These are phyloP conservation scores for Perkinsus chesapeaki DNA, from an alignment of 169 alveolate species.

Conservation along the genomic window DNA sequence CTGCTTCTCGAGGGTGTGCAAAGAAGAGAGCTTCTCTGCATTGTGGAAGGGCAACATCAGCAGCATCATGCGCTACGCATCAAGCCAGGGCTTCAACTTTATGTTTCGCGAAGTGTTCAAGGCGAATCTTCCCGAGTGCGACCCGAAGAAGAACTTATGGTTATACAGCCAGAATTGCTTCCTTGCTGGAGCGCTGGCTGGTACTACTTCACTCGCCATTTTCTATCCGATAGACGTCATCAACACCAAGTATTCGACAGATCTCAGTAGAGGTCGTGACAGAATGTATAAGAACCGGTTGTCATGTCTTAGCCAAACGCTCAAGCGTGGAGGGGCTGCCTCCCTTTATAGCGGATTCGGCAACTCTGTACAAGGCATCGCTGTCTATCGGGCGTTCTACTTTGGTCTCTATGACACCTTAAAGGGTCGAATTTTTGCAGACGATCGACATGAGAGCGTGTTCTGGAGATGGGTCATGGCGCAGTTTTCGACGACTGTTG, in stretches of 20 bases:
- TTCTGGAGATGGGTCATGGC: slow-evolving; percentile 40
- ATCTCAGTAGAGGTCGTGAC: neutral
- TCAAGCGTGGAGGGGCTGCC: neutral
- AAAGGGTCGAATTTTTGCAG: slow-evolving; percentile 75
- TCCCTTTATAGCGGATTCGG: neutral
- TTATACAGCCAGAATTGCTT: neutral
- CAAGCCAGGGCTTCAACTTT: neutral
- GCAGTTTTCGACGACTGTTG: slow-evolving; percentile 40
- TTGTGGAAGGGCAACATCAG: neutral
- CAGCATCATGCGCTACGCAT: neutral
- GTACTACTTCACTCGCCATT: neutral
- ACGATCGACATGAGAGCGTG: slow-evolving; percentile 69
- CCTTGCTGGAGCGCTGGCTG: neutral
- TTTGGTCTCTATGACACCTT: slow-evolving; percentile 95
- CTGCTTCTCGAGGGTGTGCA: neutral
- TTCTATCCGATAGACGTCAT: neutral
- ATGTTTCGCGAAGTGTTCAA: neutral
- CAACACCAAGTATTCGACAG: neutral
- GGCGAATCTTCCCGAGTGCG: neutral
- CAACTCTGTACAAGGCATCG: slow-evolving; percentile 62
- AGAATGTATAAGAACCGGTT: neutral
- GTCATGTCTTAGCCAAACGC: neutral
- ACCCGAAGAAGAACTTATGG: neutral
- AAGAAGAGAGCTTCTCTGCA: neutral
- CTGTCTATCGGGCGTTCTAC: slow-evolving; percentile 91